phyloP scores from a whole-genome alignment of 495 filamentous ascomycete genomes.

The Choiromyces venosus region DNA sequence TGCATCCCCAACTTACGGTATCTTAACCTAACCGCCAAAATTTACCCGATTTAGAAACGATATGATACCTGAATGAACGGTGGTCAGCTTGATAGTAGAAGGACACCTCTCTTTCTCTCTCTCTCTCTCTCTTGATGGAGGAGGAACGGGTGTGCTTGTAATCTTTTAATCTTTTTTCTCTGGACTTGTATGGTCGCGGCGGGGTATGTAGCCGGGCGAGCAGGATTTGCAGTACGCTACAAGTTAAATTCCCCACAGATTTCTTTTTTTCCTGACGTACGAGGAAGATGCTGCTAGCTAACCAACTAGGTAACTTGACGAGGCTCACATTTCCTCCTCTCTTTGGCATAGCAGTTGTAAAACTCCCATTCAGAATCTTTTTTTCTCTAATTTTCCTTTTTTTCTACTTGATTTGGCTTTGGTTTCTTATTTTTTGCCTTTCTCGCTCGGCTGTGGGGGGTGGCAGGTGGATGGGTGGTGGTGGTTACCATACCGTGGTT shows the following conservation, averaged over 20 bases:
- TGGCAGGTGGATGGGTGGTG: too few species aligned
- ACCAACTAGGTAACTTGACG: too few species aligned
- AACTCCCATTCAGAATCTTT: neutral
- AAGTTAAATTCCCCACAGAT: neutral
- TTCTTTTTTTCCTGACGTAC: too few species aligned
- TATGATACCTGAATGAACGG: neutral
- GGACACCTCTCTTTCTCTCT: neutral
- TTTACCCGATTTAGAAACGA: neutral
- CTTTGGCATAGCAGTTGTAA: neutral
- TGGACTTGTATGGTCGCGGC: neutral
- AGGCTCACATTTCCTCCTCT: neutral
- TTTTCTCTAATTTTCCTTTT: neutral
- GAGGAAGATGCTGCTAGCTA: too few species aligned
- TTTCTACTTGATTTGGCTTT: neutral
- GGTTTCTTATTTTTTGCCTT: too few species aligned
- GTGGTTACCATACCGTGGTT: neutral
- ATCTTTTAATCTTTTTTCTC: neutral
- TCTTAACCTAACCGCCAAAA: neutral
- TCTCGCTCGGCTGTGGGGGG: neutral
- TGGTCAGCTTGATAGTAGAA: neutral
- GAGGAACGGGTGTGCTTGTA: neutral
- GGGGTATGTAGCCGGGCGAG: too few species aligned
- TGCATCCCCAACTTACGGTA: too few species aligned
- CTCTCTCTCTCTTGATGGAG: neutral
- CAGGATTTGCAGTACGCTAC: neutral